Percentiles rank a stretch among this genome's conserved stretches.
Conservation (phyloP, 371 early-diverging fungal species). For the Mucor mucedo region DNA sequence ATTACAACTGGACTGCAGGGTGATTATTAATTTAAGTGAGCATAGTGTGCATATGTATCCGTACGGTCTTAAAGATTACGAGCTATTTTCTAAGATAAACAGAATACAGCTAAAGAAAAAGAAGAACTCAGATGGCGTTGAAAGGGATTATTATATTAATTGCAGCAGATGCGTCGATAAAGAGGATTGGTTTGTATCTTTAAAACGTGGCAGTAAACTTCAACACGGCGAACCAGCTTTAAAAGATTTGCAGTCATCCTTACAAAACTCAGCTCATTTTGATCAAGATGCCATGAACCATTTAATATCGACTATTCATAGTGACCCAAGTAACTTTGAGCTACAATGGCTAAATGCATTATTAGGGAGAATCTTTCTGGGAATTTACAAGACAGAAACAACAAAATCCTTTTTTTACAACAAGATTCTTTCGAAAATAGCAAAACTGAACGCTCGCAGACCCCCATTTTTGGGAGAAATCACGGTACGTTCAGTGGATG, state of each 20-base stretch:
- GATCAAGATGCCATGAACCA: slow-evolving; percentile 58
- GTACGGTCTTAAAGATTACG: slow-evolving; percentile 61
- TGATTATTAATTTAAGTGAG: slow-evolving; percentile 71
- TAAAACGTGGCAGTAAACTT: slow-evolving; percentile 49
- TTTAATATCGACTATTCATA: slow-evolving; percentile 59
- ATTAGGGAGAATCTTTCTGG: slow-evolving; percentile 78
- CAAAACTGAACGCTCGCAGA: slow-evolving; percentile 69
- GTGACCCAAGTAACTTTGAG: slow-evolving; percentile 57
- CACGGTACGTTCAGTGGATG: slow-evolving; percentile 71
- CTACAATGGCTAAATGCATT: slow-evolving; percentile 90
- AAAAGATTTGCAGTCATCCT: slow-evolving; percentile 5
- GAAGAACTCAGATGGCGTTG: slow-evolving; percentile 5
- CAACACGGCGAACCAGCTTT: slow-evolving; percentile 30
- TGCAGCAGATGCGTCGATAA: slow-evolving; percentile 72
- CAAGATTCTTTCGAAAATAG: slow-evolving; percentile 66
- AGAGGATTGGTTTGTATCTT: slow-evolving; percentile 87
- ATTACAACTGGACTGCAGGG: slow-evolving; percentile 77
- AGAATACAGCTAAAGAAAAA: slow-evolving; percentile 53
- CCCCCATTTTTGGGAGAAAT: slow-evolving; percentile 83
- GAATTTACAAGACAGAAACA: slow-evolving; percentile 72
- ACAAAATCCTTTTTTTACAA: slow-evolving; percentile 62
- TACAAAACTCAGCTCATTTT: slow-evolving; percentile 55
- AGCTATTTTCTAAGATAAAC: slow-evolving; percentile 59
- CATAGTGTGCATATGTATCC: slow-evolving; percentile 73
- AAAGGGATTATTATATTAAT: slow-evolving; percentile 54